phyloP scores from a whole-genome alignment of 768 basidiomycete genomes.

The Lactarius indigo region DNA sequence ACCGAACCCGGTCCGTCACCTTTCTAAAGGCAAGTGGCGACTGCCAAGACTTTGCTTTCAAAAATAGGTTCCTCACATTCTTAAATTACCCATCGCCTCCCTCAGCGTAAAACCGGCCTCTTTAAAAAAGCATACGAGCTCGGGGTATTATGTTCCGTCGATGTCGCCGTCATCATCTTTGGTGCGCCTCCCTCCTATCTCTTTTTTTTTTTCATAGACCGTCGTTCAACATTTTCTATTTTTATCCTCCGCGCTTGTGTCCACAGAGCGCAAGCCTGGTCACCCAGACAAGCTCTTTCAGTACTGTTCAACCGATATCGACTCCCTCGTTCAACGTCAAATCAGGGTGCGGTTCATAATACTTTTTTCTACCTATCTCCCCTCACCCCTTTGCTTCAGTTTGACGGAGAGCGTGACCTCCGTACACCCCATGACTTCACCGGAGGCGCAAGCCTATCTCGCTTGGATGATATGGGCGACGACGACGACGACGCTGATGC shows the following conservation, averaged over 20 bases:
- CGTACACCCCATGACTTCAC: conserved; percentile 50
- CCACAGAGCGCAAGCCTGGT: conserved; percentile 67
- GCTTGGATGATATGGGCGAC: conserved; percentile 41
- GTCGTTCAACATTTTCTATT: conserved; percentile 35
- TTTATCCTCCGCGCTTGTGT: conserved; percentile 32
- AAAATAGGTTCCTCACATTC: conserved; percentile 45
- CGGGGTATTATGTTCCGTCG: conserved; percentile 85
- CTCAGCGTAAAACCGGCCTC: conserved; percentile 81
- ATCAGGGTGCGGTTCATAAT: conserved; percentile 39
- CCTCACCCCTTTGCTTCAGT: conserved; percentile 32
- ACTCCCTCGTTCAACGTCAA: conserved; percentile 68
- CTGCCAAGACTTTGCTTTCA: conserved; percentile 30
- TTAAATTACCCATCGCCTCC: conserved; percentile 44
- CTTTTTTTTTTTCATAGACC: not conserved
- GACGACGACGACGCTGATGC: conserved; percentile 29
- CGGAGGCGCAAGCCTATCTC: conserved; percentile 28
- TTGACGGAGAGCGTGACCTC: conserved; percentile 49
- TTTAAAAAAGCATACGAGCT: conserved; percentile 92
- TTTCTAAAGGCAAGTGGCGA: conserved; percentile 70
- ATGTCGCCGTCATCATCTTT: conserved; percentile 86
- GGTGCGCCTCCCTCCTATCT: conserved; percentile 42
- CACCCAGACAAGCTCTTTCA: conserved; percentile 81
- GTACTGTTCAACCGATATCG: conserved; percentile 71
- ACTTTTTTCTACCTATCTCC: not conserved
- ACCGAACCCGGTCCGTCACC: conserved; percentile 87